Evolutionary conservation across 495 filamentous ascomycete species (phyloP), one percentile per base, ranked within the genome.

Genomic region (Chaetomidium leptoderma): DNA sequence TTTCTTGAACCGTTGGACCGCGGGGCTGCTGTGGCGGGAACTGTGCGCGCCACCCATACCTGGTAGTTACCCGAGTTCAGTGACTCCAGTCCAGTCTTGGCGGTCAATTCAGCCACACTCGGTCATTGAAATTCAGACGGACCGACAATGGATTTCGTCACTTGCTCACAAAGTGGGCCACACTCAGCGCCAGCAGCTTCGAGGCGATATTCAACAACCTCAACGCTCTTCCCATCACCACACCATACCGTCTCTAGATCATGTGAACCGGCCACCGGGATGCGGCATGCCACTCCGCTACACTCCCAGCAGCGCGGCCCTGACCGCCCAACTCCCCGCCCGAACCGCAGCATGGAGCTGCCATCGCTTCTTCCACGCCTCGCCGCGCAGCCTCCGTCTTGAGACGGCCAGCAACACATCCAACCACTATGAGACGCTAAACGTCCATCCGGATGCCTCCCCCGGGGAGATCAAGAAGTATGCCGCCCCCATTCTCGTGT

Each of bases 361-460:
- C 27, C 17, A 24, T 53, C 62, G 64, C 57, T 27, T 47, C 58
- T 81, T 83, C 63, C 76, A 80, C 68, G 51, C 71, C 74, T 71
- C 76, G 58, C 24, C 57, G 57, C 30, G 55, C 39, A 55, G 57
- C 51, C 66, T 60, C 50, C 59, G 61, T 13, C 61, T 66, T 56
- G 73, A 72, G 19, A 64, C 57, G 46, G 9, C 29, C 32, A 23
- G 68, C 60, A 58, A 58, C 47, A 66, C 62, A 61, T 67, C 48
- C 63, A 89, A 76, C 69, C 85, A 91, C 73, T 97, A 97, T 73
- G 85, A 93, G 64, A 86, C 85, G 55, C 81, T 98, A n/a, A 81
- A 86, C 35, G 65, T 98, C 24, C 76, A 83, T 16, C 73, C 77
- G 40, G 81, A 79, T 53, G 91, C 92, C 47, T 81, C 89, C 27